Evolutionary conservation across 2,329 filamentous ascomycete species (phyloP), one percentile per base, ranked within the genome.

Genomic region (Zymoseptoria brevis): DNA sequence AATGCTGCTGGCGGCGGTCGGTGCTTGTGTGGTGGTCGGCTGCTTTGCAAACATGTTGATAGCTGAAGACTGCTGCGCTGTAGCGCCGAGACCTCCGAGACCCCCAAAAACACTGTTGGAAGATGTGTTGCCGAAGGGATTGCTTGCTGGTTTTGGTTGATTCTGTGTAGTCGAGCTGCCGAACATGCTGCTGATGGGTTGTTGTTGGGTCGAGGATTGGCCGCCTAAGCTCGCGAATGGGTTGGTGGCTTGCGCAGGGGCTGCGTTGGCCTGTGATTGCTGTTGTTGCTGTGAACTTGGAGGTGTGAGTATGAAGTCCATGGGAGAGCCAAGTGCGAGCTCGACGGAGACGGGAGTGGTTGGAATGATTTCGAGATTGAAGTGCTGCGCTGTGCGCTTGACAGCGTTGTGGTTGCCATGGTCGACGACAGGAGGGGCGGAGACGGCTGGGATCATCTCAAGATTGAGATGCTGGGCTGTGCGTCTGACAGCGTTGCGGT

Each of bases 21-120:
- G 58, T 62, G 58, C 60, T 68, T 59, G 48, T 60, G 62, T 57
- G 57, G 67, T 51, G 54, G 61, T 45, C 26, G 57, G 45, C 50
- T 50, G 60, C 52, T 58, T 58, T 57, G 69, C 63, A 72, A 69
- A 64, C 68, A 73, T 61, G 72, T 71, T 61, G 72, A 72, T 66
- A 57, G 63, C 68, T 54, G 69, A 58, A 60, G 67, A 67, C 30
- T 57, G 57, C 53, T 62, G 62, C 51, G 55, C 50, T 57, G 60
- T 22, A 21, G n/a, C 52, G 55, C 55, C 41, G 16, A 56, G 51
- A 19, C 51, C 51, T 24, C 50, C 50, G 5, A 51, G 2, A 41
- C 24, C 52, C 2, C 21, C 21, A n/a, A 54, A 35, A 35, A 30
- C 53, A 41, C 24, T 49, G 30, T 55, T 60, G 30, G 57, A 45